phyloP scores from a whole-genome alignment of 192 early-diverging fungal genomes.

The Piromyces sp. region DNA sequence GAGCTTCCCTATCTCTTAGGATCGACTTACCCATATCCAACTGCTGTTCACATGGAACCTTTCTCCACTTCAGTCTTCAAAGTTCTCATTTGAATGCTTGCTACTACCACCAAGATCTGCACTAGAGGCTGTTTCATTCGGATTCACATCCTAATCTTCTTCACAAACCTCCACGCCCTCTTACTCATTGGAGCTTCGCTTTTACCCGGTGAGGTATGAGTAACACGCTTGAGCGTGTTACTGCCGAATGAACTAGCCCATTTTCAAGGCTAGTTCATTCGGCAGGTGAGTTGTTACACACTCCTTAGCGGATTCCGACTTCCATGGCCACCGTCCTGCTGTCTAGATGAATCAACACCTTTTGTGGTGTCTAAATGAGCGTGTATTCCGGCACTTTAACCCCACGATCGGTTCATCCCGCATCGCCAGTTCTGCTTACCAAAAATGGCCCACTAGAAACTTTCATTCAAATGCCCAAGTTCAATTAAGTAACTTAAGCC shows the following conservation, averaged over 20 bases:
- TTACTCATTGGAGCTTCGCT: conserved; percentile 43
- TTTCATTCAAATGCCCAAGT: too few relatives aligned
- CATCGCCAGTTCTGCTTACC: too few relatives aligned
- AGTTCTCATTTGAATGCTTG: conserved; percentile 57
- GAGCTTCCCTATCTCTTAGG: conserved; percentile 51
- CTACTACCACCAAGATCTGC: too few relatives aligned
- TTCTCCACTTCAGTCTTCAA: conserved; percentile 74
- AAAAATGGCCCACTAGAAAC: too few relatives aligned
- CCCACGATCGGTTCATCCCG: too few relatives aligned
- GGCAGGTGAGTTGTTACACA: conserved; percentile 48
- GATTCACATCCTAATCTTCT: too few relatives aligned
- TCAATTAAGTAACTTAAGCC: too few relatives aligned
- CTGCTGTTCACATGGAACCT: conserved; percentile 55
- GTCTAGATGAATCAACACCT: conserved; percentile 65
- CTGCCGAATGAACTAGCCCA: too few relatives aligned
- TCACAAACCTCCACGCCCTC: conserved; percentile 40
- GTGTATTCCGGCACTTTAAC: conserved; percentile 46
- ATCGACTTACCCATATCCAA: conserved; percentile 62
- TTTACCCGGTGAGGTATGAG: conserved; percentile 9
- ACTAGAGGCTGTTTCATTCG: too few relatives aligned
- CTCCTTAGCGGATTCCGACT: conserved; percentile 67
- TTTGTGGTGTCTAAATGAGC: conserved; percentile 62
- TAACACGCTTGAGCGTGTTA: conserved; percentile 39
- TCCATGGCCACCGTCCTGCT: conserved; percentile 72
- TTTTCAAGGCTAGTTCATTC: conserved; percentile 56